A percentile compares a stretch with the other conserved stretches of the same genome.
phyloP scores from a whole-genome alignment of 208 protist genomes.

The Wallacemonas collosoma region DNA sequence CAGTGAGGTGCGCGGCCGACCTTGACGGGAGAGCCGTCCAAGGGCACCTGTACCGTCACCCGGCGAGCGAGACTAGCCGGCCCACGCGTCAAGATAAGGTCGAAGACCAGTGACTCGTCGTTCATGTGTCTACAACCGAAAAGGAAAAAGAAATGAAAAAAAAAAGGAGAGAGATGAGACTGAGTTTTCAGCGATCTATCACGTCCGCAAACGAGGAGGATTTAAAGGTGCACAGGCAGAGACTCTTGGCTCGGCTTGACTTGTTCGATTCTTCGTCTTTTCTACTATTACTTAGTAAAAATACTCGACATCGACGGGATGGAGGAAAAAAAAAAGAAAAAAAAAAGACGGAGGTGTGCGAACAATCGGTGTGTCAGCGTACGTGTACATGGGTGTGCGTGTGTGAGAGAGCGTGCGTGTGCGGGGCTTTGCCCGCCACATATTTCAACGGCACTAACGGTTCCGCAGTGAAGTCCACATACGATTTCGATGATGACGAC shows the following conservation, averaged over 20 bases:
- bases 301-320: background rate
- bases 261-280: no score
- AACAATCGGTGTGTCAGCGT: no score
- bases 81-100: slow-evolving; percentile 70
- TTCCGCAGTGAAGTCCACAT: no score
- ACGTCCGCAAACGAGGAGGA: no score
- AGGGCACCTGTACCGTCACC: slow-evolving; percentile 39
- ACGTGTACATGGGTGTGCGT: no score
- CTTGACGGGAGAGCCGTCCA: slow-evolving; percentile 57
- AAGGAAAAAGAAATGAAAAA: background rate
- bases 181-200: background rate
- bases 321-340: slow-evolving; percentile 10
- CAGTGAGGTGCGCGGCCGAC: slow-evolving; percentile 68
- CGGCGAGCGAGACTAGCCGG: slow-evolving; percentile 47
- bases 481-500: no score
- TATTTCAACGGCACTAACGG: no score
- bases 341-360: background rate
- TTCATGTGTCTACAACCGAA: slow-evolving; percentile 3
- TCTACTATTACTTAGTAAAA: no score
- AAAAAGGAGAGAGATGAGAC: slow-evolving; percentile 6
- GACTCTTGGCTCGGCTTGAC: no score
- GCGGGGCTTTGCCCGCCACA: no score
- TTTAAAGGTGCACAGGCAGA: no score
- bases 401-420: no score
- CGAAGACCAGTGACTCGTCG: slow-evolving; percentile 23